These are phyloP conservation scores for Eimeria tenella DNA, from an alignment of 169 alveolate species.

Conservation along the genomic window DNA sequence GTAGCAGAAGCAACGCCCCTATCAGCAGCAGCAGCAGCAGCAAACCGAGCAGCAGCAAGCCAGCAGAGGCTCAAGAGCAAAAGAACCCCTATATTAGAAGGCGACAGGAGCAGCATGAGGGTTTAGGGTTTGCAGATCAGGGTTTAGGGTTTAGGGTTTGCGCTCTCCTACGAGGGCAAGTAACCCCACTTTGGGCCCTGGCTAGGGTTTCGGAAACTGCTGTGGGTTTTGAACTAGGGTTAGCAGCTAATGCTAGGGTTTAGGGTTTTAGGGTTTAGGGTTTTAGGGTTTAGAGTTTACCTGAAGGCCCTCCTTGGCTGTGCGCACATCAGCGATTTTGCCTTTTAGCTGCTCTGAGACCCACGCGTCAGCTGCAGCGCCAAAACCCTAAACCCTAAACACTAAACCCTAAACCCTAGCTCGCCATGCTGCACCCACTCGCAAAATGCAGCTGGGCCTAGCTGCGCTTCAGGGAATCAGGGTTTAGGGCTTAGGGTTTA, in stretches of 20 bases:
- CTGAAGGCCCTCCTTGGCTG: background rate
- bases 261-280: too few relatives aligned
- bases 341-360: background rate
- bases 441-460: too few relatives aligned
- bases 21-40: background rate
- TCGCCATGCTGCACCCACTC: too few relatives aligned
- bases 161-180: background rate
- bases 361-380: background rate
- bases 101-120: background rate
- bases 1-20: background rate
- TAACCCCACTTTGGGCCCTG: background rate
- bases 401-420: background rate
- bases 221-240: too few relatives aligned
- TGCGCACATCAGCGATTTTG: background rate
- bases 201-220: too few relatives aligned
- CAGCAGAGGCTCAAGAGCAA: background rate
- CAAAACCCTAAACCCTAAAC: background rate
- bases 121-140: background rate
- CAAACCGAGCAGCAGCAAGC: background rate
- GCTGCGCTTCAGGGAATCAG: too few relatives aligned
- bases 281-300: background rate
- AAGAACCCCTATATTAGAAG: background rate
- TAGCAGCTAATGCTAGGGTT: too few relatives aligned
- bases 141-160: background rate
- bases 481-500: background rate